Evolutionary conservation across 2,329 filamentous ascomycete genomes (phyloP), one percentile per base, ranked within the genome.

Genomic region (Hypomyces perniciosus): DNA sequence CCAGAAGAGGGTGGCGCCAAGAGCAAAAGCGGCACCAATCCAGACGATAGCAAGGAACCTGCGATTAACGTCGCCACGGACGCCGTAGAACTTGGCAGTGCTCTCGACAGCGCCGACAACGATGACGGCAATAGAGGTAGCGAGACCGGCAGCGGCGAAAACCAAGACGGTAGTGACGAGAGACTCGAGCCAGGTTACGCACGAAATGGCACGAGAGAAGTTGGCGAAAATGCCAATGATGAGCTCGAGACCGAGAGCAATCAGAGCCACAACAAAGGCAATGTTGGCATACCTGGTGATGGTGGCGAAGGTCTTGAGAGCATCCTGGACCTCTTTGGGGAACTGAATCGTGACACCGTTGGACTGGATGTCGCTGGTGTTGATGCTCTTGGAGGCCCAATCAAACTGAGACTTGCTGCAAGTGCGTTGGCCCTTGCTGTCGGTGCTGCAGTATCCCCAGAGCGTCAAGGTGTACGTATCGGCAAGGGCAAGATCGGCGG

Each of bases 1-100:
- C 92, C 93, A 97, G 85, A 97, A 96, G 65, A 96, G 71, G 57
- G 81, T 82, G 6, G 86, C 85, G 39, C 69, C 88, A 33, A 93
- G 65, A 55, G 86, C 85, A 65, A 95, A 90, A 29, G 81, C 87
- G 37, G 85, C 85, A 40, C 84, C 85, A 54, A 97, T 75, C 89
- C 91, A 96, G 61, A 86, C 81, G 20, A 83, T 72, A 34, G 78
- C 78, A 49, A 93, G 82, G 72, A 87, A 92, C 53, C 76, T 73
- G 30, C 68, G 80, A 71, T 90, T 87, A 65, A 95, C 72, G 46
- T 66, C 69, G 46, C 83, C 81, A 5, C 79, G 68, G 59, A 92
- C 85, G 55, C 86, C 83, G 68, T 93, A 95, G 46, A 78, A 72
- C 60, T 86, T 79, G 55, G 88, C 78, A 1, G 81, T 78, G 28